phyloP scores from a whole-genome alignment of 306 rosid species.

The Dryas octopetala region DNA sequence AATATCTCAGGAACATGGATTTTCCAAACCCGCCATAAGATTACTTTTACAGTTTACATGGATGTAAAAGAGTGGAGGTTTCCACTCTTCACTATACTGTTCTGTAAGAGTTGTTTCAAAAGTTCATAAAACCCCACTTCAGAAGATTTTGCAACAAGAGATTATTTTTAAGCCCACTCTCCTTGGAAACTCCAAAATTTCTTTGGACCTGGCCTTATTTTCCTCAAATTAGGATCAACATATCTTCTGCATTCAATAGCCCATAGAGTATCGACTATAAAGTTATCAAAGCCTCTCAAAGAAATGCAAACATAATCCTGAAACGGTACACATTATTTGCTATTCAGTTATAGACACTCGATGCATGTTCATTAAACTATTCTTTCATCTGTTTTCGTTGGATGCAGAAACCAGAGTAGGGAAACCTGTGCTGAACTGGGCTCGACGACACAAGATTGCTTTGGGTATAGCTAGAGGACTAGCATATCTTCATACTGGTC shows the following conservation, averaged over 20 bases:
- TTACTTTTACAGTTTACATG: not conserved
- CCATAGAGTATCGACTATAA: not conserved
- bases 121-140: not conserved
- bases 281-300: not conserved
- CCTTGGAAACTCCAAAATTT: not conserved
- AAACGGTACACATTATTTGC: not conserved
- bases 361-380: slow-evolving; percentile 10
- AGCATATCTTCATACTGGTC: slow-evolving; percentile 84
- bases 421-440: slow-evolving; percentile 92
- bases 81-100: not conserved
- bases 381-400: slow-evolving; percentile 27
- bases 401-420: slow-evolving; percentile 73
- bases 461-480: slow-evolving; percentile 88
- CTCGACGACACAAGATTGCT: slow-evolving; percentile 90
- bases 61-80: not conserved
- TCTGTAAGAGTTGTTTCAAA: not conserved
- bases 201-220: not conserved
- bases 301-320: not conserved
- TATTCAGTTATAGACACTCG: not conserved
- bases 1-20: not conserved
- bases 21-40: not conserved
- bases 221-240: not conserved
- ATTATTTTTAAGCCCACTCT: not conserved
- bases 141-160: slow-evolving; percentile 3
- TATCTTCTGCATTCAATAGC: not conserved